A percentile compares a stretch with the other conserved stretches of the same genome.
These are phyloP conservation scores for Microthyrium microscopicum DNA, from an alignment of 2,329 filamentous ascomycete species.

Conservation along the genomic window DNA sequence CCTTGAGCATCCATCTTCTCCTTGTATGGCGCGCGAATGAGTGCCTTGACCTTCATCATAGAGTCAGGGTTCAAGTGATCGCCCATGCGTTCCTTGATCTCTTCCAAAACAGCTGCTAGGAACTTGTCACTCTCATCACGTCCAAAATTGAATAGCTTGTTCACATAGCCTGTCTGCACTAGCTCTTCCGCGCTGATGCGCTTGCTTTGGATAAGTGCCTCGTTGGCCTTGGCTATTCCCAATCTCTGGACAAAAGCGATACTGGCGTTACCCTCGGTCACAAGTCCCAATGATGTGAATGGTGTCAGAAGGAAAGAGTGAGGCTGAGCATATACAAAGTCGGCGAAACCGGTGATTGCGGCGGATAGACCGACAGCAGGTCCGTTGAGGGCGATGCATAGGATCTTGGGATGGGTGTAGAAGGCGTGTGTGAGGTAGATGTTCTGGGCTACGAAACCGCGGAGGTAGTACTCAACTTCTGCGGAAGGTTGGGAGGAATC, in stretches of 20 bases:
- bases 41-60: slow-evolving; percentile 65
- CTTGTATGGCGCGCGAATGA: slow-evolving; percentile 59
- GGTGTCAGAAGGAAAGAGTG: slow-evolving; percentile 77
- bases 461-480: slow-evolving; percentile 43
- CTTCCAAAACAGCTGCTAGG: slow-evolving; percentile 50
- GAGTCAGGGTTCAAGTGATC: slow-evolving; percentile 65
- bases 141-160: slow-evolving; percentile 54
- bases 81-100: slow-evolving; percentile 69
- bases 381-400: slow-evolving; percentile 80
- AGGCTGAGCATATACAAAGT: slow-evolving; percentile 82
- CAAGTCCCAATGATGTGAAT: slow-evolving; percentile 76
- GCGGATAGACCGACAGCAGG: slow-evolving; percentile 80
- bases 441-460: slow-evolving; percentile 66
- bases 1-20: slow-evolving; percentile 62
- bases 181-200: slow-evolving; percentile 59
- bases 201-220: slow-evolving; percentile 83
- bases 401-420: slow-evolving; percentile 85
- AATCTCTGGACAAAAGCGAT: slow-evolving; percentile 64
- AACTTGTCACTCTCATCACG: slow-evolving; percentile 52
- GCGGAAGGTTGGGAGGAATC: slow-evolving; percentile 17
- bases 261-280: slow-evolving; percentile 73
- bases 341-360: slow-evolving; percentile 64
- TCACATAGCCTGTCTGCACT: slow-evolving; percentile 63
- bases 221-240: slow-evolving; percentile 69
- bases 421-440: slow-evolving; percentile 80